Evolutionary conservation across 768 basidiomycete genomes (phyloP).

Genomic region (Lanmaoa rubissima): DNA sequence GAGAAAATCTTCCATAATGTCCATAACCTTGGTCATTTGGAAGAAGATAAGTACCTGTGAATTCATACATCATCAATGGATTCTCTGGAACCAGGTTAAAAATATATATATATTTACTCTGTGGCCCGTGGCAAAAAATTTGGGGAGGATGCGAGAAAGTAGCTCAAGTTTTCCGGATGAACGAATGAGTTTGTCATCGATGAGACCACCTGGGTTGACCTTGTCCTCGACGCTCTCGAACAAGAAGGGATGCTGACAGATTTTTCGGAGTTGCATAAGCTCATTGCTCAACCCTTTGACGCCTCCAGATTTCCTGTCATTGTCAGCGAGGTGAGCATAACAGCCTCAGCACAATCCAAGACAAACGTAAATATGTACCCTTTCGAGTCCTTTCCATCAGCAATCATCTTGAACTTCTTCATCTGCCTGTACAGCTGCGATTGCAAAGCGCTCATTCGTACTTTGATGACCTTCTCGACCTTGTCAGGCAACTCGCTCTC

Average conservation of each 20-base stretch:
- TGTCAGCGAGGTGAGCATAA: constrained; percentile 2
- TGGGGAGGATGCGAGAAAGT: constrained; percentile 87
- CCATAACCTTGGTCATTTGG: constrained; percentile 99
- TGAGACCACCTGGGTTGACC: constrained; percentile 77
- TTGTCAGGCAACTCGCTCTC: constrained; percentile 95
- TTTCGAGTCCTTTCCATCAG: constrained; percentile 71
- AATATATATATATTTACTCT: constrained; percentile 50
- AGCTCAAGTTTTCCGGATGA: constrained; percentile 93
- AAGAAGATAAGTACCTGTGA: constrained; percentile 94
- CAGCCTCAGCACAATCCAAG: not conserved
- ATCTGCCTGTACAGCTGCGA: constrained; percentile 94
- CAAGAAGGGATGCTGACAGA: constrained; percentile 96
- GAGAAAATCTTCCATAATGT: constrained; percentile 95
- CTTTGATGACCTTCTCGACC: constrained; percentile 97
- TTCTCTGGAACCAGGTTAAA: not conserved
- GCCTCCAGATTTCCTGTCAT: constrained; percentile 61
- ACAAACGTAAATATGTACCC: constrained; percentile 49
- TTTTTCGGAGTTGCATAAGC: constrained; percentile 97
- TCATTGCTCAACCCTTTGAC: constrained; percentile 92
- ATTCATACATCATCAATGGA: constrained; percentile 3
- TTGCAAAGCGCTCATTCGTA: constrained; percentile 91
- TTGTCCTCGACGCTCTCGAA: constrained; percentile 95
- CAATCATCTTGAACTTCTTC: constrained; percentile 98
- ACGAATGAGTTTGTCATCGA: constrained; percentile 84
- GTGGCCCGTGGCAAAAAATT: constrained; percentile 90